Evolutionary conservation across 306 rosid species (phyloP).

Genomic region (Macrotyloma uniflorum): DNA sequence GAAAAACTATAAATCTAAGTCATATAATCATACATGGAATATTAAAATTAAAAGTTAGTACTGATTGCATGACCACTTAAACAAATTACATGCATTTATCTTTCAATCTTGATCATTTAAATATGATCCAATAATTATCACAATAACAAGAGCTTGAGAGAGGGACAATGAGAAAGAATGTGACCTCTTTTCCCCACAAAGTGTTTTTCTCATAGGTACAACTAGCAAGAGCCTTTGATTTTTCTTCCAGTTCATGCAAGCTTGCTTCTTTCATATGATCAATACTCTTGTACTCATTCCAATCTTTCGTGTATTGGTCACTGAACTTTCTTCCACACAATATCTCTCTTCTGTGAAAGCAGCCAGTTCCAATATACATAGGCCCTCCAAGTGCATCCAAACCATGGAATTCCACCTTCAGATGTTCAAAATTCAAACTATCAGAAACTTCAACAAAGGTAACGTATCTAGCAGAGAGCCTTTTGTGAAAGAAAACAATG

Average conservation of each 20-base stretch:
- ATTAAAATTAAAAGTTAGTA: background rate
- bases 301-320: slow-evolving; percentile 39
- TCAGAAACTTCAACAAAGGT: too few relatives aligned
- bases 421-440: too few relatives aligned
- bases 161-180: too few relatives aligned
- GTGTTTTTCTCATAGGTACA: slow-evolving; percentile 73
- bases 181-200: slow-evolving; percentile 80
- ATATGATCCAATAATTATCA: background rate
- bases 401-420: slow-evolving; percentile 68
- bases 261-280: slow-evolving; percentile 27
- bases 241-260: slow-evolving; percentile 50
- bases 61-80: background rate
- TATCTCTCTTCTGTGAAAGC: slow-evolving; percentile 80
- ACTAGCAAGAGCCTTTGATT: slow-evolving; percentile 63
- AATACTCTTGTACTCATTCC: slow-evolving; percentile 26
- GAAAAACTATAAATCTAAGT: background rate
- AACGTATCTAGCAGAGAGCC: too few relatives aligned
- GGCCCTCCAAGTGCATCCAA: slow-evolving; percentile 75
- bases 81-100: background rate
- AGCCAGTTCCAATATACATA: slow-evolving; percentile 67
- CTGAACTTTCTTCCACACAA: slow-evolving; percentile 63
- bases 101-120: background rate
- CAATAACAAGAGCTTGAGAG: background rate
- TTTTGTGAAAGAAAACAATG: too few relatives aligned
- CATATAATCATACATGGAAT: background rate